Percentiles rank a stretch among this genome's conserved stretches.
Conservation (phyloP, 257 asterid species). For the Eucommia ulmoides region DNA sequence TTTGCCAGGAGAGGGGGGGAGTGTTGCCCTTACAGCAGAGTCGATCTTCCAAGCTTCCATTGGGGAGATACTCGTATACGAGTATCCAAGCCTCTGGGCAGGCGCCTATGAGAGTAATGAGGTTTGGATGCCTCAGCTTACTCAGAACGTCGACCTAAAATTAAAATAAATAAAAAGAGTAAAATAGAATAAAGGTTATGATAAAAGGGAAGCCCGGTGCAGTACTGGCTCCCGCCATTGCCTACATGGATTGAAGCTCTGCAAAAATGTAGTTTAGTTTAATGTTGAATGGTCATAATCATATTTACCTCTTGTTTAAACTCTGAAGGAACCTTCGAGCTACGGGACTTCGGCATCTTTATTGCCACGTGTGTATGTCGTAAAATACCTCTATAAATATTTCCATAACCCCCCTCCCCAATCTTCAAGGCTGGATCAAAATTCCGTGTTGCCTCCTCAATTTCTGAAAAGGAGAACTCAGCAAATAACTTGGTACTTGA, state of each 20-base stretch:
- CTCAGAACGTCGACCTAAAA: constrained; percentile 68
- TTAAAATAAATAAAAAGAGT: constrained; percentile 2
- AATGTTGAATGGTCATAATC: neutral
- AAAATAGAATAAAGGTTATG: too few relatives aligned
- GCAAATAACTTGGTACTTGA: constrained; percentile 54
- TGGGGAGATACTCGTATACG: constrained; percentile 70
- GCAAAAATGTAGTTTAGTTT: too few relatives aligned
- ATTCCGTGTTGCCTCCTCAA: constrained; percentile 58
- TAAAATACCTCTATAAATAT: constrained; percentile 58
- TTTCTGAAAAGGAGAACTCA: constrained; percentile 59
- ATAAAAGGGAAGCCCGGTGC: too few relatives aligned
- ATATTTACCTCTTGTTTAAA: constrained; percentile 70
- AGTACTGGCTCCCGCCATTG: too few relatives aligned
- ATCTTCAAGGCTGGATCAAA: constrained; percentile 54
- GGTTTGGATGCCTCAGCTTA: constrained; percentile 85
- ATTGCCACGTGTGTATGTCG: constrained; percentile 77
- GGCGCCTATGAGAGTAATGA: constrained; percentile 76
- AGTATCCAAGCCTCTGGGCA: constrained; percentile 79
- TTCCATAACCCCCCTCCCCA: constrained; percentile 88
- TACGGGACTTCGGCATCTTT: constrained; percentile 54
- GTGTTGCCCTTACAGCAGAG: constrained; percentile 73
- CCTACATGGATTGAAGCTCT: too few relatives aligned
- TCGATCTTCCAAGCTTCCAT: constrained; percentile 95
- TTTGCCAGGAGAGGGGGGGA: constrained; percentile 81
- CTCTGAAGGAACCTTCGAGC: constrained; percentile 70